Conservation (phyloP, 305 asterid species). For the Salvia sclarea region DNA sequence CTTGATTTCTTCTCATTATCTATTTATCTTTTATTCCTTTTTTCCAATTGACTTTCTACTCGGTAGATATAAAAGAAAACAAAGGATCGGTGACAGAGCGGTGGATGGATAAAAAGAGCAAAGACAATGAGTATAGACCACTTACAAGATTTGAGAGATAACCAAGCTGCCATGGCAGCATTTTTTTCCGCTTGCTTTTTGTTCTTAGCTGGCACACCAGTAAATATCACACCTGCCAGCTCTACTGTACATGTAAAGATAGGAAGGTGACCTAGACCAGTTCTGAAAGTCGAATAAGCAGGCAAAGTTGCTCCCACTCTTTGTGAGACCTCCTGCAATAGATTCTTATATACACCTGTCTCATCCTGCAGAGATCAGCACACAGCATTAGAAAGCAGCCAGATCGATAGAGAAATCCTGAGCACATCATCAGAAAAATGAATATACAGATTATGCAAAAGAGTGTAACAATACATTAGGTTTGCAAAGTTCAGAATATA, state of each 20-base stretch:
- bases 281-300: conserved; percentile 68
- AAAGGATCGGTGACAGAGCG: background rate
- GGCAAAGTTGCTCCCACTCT: conserved; percentile 86
- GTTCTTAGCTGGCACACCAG: conserved; percentile 86
- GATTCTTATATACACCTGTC: conserved; percentile 93
- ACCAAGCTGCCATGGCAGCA: conserved; percentile 95
- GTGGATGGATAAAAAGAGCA: background rate
- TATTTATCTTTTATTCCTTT: background rate
- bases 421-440: background rate
- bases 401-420: background rate
- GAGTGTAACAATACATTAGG: conserved; percentile 16
- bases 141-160: conserved; percentile 71
- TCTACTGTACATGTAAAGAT: conserved; percentile 75
- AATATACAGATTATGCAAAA: background rate
- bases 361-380: conserved; percentile 60
- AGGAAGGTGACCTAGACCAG: conserved; percentile 82
- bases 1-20: background rate
- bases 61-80: background rate
- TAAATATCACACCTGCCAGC: conserved; percentile 75
- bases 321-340: conserved; percentile 87
- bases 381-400: conserved; percentile 30
- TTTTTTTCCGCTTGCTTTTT: conserved; percentile 93
- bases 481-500: conserved; percentile 13
- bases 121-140: conserved; percentile 16
- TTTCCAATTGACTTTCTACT: background rate